phyloP scores from a whole-genome alignment of 2,329 filamentous ascomycete species.

The Trichoderma gracile region DNA sequence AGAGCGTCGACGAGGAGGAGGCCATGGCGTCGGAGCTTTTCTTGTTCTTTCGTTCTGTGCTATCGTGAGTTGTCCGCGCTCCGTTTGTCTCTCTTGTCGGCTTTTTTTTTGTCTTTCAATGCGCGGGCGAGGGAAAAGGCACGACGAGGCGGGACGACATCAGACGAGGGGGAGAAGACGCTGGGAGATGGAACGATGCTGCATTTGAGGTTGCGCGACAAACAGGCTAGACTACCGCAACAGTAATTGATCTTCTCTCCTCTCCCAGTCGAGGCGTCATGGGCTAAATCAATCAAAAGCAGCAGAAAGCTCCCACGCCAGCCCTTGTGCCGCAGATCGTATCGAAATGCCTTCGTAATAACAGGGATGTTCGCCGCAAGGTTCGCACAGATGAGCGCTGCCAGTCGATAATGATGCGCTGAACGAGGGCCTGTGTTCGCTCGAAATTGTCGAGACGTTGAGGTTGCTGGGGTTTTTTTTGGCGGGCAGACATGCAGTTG shows the following conservation, averaged over 20 bases:
- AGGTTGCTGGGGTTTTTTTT: neutral
- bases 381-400: too few relatives aligned
- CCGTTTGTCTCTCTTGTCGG: too few relatives aligned
- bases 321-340: neutral
- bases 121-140: neutral
- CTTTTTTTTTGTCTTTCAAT: conserved; percentile 1
- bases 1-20: conserved; percentile 47
- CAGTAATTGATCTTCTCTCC: conserved; percentile 19
- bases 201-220: conserved; percentile 36
- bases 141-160: conserved; percentile 19
- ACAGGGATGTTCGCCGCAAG: neutral
- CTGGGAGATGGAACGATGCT: conserved; percentile 21
- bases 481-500: neutral
- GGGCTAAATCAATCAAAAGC: conserved; percentile 24
- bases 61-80: too few relatives aligned
- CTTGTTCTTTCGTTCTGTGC: neutral
- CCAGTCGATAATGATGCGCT: neutral
- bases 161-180: conserved; percentile 15
- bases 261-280: conserved; percentile 32
- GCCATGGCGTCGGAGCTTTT: conserved; percentile 25
- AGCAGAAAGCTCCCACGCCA: conserved; percentile 28
- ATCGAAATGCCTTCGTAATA: neutral
- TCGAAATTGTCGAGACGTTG: neutral
- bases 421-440: too few relatives aligned
- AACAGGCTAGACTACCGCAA: conserved; percentile 34